Conservation (phyloP, 2,329 filamentous ascomycete genomes). For the Emergomyces orientalis region DNA sequence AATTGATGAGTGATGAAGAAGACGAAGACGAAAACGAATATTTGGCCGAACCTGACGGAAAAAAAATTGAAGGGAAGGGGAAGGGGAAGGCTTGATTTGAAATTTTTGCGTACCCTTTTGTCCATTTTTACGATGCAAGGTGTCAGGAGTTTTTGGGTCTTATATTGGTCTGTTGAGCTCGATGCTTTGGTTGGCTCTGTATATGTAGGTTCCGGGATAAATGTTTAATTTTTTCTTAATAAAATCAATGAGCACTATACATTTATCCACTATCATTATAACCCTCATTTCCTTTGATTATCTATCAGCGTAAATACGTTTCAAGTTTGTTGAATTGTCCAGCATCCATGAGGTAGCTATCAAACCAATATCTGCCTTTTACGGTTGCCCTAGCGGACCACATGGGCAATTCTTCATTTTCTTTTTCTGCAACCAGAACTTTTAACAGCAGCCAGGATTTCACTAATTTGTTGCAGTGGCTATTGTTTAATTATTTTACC, state of each 20-base stretch:
- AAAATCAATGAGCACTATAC: not conserved
- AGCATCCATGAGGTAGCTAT: no score
- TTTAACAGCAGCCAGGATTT: not conserved
- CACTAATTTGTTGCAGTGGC: not conserved
- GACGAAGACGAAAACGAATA: constrained; percentile 26
- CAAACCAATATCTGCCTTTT: not conserved
- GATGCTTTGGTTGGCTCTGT: not conserved
- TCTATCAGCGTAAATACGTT: not conserved
- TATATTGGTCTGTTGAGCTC: not conserved
- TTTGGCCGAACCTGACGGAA: constrained; percentile 10
- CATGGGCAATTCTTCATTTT: not conserved
- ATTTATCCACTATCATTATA: not conserved
- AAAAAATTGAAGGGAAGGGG: constrained; percentile 26
- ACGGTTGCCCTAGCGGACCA: not conserved
- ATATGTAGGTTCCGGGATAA: not conserved
- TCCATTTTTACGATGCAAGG: constrained; percentile 13
- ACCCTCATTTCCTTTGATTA: not conserved
- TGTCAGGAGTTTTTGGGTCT: constrained; percentile 16
- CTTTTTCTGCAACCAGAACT: not conserved
- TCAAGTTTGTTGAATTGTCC: not conserved
- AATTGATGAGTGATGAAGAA: constrained; percentile 38
- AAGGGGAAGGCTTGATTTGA: constrained; percentile 25
- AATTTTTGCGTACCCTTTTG: constrained; percentile 9
- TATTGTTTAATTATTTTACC: not conserved
- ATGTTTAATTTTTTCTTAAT: not conserved